phyloP scores from a whole-genome alignment of 352 stramenopile genomes.

The Paralagenidium karlingii region DNA sequence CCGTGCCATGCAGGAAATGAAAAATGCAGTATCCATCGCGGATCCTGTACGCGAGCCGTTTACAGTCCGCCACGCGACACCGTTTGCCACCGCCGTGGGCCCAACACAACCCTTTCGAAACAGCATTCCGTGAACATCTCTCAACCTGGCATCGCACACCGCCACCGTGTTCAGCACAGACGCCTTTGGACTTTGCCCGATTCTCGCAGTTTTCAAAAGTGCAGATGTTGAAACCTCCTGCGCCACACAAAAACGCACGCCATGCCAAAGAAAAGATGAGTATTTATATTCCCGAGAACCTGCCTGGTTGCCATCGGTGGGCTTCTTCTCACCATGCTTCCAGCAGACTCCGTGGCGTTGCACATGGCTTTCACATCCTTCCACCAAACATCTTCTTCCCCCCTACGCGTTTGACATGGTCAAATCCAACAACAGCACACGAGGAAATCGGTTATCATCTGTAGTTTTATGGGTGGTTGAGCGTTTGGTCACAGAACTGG shows the following conservation, averaged over 20 bases:
- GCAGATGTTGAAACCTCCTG: constrained; percentile 58
- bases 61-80: constrained; percentile 47
- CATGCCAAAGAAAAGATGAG: no score
- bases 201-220: constrained; percentile 38
- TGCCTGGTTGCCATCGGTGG: no score
- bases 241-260: no score
- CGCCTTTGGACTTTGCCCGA: constrained; percentile 68
- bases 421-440: no score
- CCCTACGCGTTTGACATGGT: no score
- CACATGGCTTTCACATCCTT: constrained; percentile 22
- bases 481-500: no score
- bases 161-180: constrained; percentile 70
- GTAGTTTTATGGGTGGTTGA: no score
- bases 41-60: constrained; percentile 63
- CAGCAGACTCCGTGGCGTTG: constrained; percentile 31
- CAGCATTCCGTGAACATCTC: constrained; percentile 47
- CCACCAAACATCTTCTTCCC: constrained; percentile 23
- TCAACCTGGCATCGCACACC: constrained; percentile 48
- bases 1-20: no score
- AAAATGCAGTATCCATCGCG: constrained; percentile 64
- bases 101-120: constrained; percentile 58
- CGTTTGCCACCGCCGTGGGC: constrained; percentile 70
- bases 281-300: no score
- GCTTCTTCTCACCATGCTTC: constrained; percentile 32
- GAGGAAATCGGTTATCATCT: no score